Evolutionary conservation across 768 basidiomycete species (phyloP).

Genomic region (Tephrocybe sp.): DNA sequence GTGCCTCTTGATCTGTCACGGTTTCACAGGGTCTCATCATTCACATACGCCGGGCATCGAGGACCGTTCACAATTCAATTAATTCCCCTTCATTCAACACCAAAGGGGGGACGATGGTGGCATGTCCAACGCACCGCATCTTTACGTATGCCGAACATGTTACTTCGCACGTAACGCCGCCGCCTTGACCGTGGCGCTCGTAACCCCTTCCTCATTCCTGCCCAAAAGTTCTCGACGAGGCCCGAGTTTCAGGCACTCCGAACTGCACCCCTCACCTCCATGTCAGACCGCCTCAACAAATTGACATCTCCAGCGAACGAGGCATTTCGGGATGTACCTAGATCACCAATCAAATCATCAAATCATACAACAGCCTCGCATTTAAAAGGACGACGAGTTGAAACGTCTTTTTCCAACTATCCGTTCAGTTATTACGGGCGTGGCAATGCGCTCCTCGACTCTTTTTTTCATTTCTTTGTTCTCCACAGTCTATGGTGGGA

Average conservation of each 20-base stretch:
- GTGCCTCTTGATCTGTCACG: background rate
- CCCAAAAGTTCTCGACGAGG: background rate
- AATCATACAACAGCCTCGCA: background rate
- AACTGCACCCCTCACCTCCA: background rate
- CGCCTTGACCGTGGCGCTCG: background rate
- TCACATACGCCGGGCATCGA: background rate
- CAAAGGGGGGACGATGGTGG: background rate
- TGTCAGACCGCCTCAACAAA: background rate
- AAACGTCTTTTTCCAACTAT: background rate
- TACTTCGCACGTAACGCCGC: background rate
- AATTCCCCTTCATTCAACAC: background rate
- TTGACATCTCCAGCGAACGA: background rate
- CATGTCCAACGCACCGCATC: background rate
- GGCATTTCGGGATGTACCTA: background rate
- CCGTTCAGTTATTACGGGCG: too few species aligned
- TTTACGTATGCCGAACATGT: background rate
- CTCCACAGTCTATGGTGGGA: slow-evolving; percentile 17
- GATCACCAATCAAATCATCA: background rate
- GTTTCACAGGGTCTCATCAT: background rate
- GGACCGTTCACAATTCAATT: background rate
- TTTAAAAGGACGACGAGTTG: background rate
- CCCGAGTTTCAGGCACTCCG: background rate
- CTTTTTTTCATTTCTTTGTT: slow-evolving; percentile 4
- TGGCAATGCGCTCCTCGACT: background rate
- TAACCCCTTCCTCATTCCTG: background rate